A percentile compares a stretch with the other conserved stretches of the same genome.
Evolutionary conservation across 768 basidiomycete genomes (phyloP).

Genomic region (Sutorius australiensis): DNA sequence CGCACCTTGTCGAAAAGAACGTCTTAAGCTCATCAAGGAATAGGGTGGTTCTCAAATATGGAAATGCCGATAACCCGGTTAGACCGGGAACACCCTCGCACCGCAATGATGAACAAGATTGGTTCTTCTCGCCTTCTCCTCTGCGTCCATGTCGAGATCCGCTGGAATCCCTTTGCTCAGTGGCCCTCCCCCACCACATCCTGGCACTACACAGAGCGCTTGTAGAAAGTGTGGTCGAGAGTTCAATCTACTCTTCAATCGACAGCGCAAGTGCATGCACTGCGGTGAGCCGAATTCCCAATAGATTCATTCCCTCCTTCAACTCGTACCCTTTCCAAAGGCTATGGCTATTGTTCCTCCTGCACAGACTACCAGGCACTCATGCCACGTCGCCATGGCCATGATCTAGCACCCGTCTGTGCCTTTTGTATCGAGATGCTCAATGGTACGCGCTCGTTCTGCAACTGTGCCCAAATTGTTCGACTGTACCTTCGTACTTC

Average conservation of each 20-base stretch:
- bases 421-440: slow-evolving; percentile 70
- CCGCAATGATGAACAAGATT: not conserved
- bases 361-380: slow-evolving; percentile 77
- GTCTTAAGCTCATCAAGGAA: not conserved
- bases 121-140: not conserved
- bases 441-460: slow-evolving; percentile 43
- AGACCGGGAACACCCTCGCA: not conserved
- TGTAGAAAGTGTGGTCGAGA: slow-evolving; percentile 76
- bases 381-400: slow-evolving; percentile 66
- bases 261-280: slow-evolving; percentile 67
- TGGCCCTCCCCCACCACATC: slow-evolving; percentile 50
- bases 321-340: slow-evolving; percentile 34
- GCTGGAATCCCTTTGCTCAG: slow-evolving; percentile 69
- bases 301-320: not conserved
- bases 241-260: slow-evolving; percentile 62
- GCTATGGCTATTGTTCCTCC: slow-evolving; percentile 66
- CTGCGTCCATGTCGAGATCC: slow-evolving; percentile 16
- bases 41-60: not conserved
- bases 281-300: slow-evolving; percentile 50
- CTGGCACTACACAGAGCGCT: slow-evolving; percentile 25
- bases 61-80: slow-evolving; percentile 18
- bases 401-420: slow-evolving; percentile 66
- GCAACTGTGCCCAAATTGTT: not conserved
- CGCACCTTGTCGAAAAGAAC: too few species aligned
- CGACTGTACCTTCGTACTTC: not conserved